Base-by-base conservation (phyloP, 352 stramenopile genomes). In the Albugo laibachii region DNA sequence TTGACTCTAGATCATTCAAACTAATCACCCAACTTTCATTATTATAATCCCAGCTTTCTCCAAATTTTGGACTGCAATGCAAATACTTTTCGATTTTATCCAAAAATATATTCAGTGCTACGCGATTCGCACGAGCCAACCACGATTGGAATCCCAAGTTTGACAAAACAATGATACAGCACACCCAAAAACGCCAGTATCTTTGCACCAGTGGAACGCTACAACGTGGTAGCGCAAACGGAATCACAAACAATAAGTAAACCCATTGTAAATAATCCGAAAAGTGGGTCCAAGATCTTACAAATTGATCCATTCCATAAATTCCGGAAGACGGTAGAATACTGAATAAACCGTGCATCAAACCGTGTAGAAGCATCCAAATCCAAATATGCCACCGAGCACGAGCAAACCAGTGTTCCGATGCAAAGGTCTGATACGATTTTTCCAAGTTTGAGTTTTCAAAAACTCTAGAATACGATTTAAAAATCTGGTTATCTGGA, bases 371-470 rank as follows among this genome's bases (percentile, higher is more conserved):
- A 19, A 54, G 37, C 44, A 88, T 87, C 61, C 76, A 80, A 12
- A 87, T 53, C 36, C 62, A 46, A 11, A 92, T 64, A 47, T 86
- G 72, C 59, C 65, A 81, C 18, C 75, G 73, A 41, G 78, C 78
- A 38, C 75, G 74, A 15, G 54, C 45, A 27, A 88, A 88, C 78
- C 78, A 88, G 58, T 83, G 76, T 44, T 82, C 60, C 4, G 73
- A 67, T 37, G 75, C 87, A 59, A 85, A 92, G 59, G 86, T 69
- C 48, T 92, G 78, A 51, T 92, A 92, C 37, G 87, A 36, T 16
- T 57, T 58, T 57, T 92, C 78, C 15, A 92, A 58, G 16, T 73
- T 69, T 11, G 47, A 50, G 54, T 92, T 75, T 31, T 83, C 50
- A 53, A 92, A 92, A 60, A 74, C 83, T 2, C 72, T 58, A 15